Percentiles rank a stretch among this genome's conserved stretches.
phyloP scores from a whole-genome alignment of 2,329 filamentous ascomycete genomes.

The Botrytis sinoallii region DNA sequence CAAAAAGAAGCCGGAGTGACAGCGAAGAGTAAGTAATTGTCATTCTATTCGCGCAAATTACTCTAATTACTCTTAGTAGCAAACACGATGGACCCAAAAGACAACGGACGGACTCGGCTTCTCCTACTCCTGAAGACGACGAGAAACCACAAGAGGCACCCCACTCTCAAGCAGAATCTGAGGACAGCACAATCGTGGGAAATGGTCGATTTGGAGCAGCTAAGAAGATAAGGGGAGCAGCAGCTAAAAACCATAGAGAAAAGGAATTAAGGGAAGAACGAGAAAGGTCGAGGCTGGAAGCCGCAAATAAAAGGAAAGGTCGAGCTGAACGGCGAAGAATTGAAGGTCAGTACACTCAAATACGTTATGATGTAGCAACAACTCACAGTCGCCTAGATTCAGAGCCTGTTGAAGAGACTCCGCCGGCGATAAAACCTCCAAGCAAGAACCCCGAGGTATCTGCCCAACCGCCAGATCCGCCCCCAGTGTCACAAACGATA shows the following conservation, averaged over 20 bases:
- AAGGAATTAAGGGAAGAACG: constrained; percentile 69
- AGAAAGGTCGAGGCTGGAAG: constrained; percentile 70
- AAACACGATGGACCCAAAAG: constrained; percentile 71
- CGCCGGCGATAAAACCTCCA: constrained; percentile 44
- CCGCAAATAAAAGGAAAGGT: constrained; percentile 75
- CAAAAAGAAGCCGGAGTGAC: constrained; percentile 83
- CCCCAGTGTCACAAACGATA: constrained; percentile 46
- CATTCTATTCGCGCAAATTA: constrained; percentile 8
- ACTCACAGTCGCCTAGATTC: constrained; percentile 54
- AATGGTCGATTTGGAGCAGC: constrained; percentile 47
- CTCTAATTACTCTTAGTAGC: constrained; percentile 46
- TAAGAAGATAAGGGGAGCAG: constrained; percentile 59
- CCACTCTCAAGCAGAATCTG: constrained; percentile 61
- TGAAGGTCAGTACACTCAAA: constrained; percentile 60
- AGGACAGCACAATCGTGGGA: constrained; percentile 55
- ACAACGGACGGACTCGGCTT: constrained; percentile 77
- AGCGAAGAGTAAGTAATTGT: constrained; percentile 79
- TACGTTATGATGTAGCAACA: constrained; percentile 35
- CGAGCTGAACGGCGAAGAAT: constrained; percentile 75
- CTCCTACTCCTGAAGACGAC: constrained; percentile 58
- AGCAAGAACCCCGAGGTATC: constrained; percentile 35
- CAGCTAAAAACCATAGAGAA: constrained; percentile 57
- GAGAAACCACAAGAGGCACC: constrained; percentile 30
- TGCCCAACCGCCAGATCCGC: constrained; percentile 41
- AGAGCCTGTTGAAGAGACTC: constrained; percentile 67